Base-by-base conservation (phyloP, 2,329 filamentous ascomycete genomes). In the Geosmithia flava region DNA sequence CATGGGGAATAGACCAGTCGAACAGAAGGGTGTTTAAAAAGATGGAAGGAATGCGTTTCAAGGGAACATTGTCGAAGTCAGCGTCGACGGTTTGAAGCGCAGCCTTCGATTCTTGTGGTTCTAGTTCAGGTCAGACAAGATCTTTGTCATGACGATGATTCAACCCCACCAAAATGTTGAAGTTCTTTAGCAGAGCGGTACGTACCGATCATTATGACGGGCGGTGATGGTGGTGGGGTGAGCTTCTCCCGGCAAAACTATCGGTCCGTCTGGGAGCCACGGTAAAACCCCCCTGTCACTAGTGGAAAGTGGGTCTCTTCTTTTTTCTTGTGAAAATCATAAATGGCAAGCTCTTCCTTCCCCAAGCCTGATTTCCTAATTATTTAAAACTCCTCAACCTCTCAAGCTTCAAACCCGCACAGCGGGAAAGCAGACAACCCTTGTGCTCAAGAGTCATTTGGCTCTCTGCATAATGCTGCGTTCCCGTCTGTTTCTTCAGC, bases 1-100 rank as follows among this genome's bases (percentile, higher is more conserved):
- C 77, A 81, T 81, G 27, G 37, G 40, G 45, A 27, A 40, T n/a
- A 30, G 3, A 47, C 45, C 45, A 33, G 17, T 17, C 60, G 55
- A 60, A 54, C 15, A 37, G 33, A 37, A 11, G 33, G 10, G 15
- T 5, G 15, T 11, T 37, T 7, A 11, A 30, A 16, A 11, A 37
- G 13, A 16, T 11, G 33, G 13, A 13, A 37, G 15, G 11, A 13
- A 3, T 11, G 33, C n/a, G 30, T n/a, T 5, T 45, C 44, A 45
- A 45, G 8, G 19, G 44, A 10, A 33, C 30, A 37, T 45, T 19
- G 44, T 45, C 27, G 44, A 45, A 29, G 20, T 20, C 27, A 30
- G 23, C 33, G 11, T 37, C 33, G 33, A 37, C 23, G 8, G 23
- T 27, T 27, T 27, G 23, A 27, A 27, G 23, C 23, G 23, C 23